A percentile compares a stretch with the other conserved stretches of the same genome.
phyloP scores from a whole-genome alignment of 1,139 yeast species.

The Protomyces pachydermus region DNA sequence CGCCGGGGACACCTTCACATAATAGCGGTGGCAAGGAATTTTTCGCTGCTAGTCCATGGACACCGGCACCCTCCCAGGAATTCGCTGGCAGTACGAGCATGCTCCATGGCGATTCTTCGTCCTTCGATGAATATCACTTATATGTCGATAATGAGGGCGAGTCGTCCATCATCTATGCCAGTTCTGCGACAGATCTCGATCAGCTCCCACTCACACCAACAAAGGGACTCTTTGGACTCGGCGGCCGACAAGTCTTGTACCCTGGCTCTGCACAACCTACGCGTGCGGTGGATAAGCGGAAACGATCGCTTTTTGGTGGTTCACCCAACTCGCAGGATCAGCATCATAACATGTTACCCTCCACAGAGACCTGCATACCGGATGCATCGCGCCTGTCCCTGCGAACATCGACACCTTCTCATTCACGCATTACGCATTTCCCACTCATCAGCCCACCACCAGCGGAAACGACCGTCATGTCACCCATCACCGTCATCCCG shows the following conservation, averaged over 20 bases:
- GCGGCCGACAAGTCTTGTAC: background rate
- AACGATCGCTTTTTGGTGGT: background rate
- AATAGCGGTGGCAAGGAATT: slow-evolving; percentile 23
- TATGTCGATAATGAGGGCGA: slow-evolving; percentile 18
- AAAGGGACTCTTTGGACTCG: slow-evolving; percentile 5
- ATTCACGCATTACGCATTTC: background rate
- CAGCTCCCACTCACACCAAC: slow-evolving; percentile 18
- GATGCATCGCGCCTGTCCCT: background rate
- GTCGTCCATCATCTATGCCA: slow-evolving; percentile 17
- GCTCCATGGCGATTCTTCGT: background rate
- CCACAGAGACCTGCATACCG: background rate
- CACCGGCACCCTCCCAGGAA: background rate
- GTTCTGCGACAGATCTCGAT: slow-evolving; percentile 22
- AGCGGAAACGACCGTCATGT: background rate
- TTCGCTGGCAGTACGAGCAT: background rate
- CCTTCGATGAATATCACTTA: slow-evolving; percentile 9
- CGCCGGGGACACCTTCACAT: slow-evolving; percentile 26
- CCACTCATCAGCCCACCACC: background rate
- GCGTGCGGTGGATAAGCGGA: background rate
- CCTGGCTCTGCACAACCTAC: background rate
- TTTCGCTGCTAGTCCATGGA: slow-evolving; percentile 4
- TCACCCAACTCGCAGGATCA: background rate
- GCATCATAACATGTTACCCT: background rate
- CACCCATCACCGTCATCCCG: background rate
- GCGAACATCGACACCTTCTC: slow-evolving; percentile 11